Base-by-base conservation (phyloP, 345 rosid genomes). In the Moricandia moricandioides region DNA sequence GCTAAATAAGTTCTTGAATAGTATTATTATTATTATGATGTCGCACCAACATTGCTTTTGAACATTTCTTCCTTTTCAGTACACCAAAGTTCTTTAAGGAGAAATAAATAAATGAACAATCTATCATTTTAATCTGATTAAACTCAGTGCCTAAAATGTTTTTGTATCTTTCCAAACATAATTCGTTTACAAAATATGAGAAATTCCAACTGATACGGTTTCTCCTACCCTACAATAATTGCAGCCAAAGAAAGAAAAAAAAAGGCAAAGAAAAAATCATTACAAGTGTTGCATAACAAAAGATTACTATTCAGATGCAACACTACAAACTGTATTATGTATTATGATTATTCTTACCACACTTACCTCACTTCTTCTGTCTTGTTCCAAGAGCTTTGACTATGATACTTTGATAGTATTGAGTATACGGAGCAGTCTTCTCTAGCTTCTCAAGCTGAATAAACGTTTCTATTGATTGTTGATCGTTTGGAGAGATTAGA, bases 401-500 rank as follows among this genome's bases (percentile, higher is more conserved):
- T 57, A 86, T 83, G 67, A 89, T 11, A 65, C 89, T 88, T 60
- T 75, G 79, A 82, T 34, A 94, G 78, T 89, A 90, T 72, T 87
- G 97, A 33, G 86, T 82, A 79, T 85, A 91, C 10, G 89, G 71
- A 70, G 84, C 60, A 79, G 81, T 84, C 74, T 78, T 43, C 12
- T 72, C 70, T 65, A 63, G 60, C 78, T 82, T 90, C 65, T 95
- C 97, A 21, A 75, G 85, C 92, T 88, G 97, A 82, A 90, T 84
- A 82, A 95, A 95, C 34, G 88, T 72, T 61, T 88, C 99, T 24
- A 77, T 84, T 18, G 84, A 69, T 81, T 89, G 86, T 69, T 86
- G 86, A 84, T 95, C 97, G 70, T 82, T 90, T 18, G 97, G 97
- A n/a, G n/a, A n/a, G n/a, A n/a, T n/a, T n/a, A 13, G 97, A 95